phyloP scores from a whole-genome alignment of 306 rosid genomes.

The Glycine soja region DNA sequence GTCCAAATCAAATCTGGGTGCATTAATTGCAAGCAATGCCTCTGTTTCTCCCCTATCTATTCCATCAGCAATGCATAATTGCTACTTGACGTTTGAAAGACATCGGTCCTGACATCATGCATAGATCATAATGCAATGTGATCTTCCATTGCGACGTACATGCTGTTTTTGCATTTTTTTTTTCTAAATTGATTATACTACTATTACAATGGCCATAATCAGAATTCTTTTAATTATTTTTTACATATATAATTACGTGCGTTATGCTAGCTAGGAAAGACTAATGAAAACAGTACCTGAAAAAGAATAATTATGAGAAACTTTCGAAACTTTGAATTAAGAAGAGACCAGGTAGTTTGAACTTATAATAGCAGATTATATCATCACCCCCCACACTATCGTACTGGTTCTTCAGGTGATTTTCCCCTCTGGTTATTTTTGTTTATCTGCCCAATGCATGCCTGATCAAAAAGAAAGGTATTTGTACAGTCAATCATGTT shows the following conservation, averaged over 20 bases:
- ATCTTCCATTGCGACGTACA: background rate
- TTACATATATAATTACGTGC: no score
- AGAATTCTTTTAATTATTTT: no score
- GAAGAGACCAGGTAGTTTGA: background rate
- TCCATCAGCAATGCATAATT: slow-evolving; percentile 44
- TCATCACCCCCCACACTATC: no score
- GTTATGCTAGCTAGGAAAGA: no score
- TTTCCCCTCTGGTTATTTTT: slow-evolving; percentile 42
- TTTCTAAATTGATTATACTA: background rate
- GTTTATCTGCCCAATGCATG: slow-evolving; percentile 22
- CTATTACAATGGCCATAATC: no score
- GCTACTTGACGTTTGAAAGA: slow-evolving; percentile 41
- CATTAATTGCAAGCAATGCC: slow-evolving; percentile 30
- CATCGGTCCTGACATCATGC: slow-evolving; percentile 23
- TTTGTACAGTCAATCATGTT: slow-evolving; percentile 43
- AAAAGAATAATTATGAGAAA: background rate
- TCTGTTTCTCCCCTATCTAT: background rate
- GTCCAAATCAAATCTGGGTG: slow-evolving; percentile 27
- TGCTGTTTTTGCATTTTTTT: background rate
- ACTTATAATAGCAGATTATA: background rate
- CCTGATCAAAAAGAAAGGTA: slow-evolving; percentile 1
- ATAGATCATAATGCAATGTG: slow-evolving; percentile 16
- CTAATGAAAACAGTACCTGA: background rate
- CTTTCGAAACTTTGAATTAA: background rate
- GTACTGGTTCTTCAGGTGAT: background rate